These are phyloP conservation scores for Straminergon stramineum DNA, from an alignment of 225 moss, liverwort and hornwort species.

Conservation along the genomic window DNA sequence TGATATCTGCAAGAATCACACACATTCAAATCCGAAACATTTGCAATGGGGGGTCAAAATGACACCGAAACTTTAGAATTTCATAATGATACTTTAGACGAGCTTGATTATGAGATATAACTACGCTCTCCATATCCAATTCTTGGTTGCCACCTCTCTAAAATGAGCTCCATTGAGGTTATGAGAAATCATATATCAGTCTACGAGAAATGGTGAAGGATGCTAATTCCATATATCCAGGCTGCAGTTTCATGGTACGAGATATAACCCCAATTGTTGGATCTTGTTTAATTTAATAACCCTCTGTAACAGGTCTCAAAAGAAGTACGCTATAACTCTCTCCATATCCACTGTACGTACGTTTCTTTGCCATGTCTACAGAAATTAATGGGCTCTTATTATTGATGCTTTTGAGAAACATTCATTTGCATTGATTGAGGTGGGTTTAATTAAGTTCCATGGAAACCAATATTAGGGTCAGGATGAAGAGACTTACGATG, in stretches of 20 bases:
- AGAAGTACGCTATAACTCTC: background rate
- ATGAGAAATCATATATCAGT: too few relatives aligned
- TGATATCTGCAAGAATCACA: conserved; percentile 45
- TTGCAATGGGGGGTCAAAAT: background rate
- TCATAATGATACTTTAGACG: background rate
- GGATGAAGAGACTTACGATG: conserved; percentile 35
- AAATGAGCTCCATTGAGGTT: background rate
- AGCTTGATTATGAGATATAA: background rate
- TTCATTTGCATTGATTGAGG: background rate
- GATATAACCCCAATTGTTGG: background rate
- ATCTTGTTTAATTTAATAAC: too few relatives aligned
- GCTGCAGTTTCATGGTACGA: background rate
- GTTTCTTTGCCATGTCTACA: background rate
- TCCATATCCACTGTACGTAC: background rate
- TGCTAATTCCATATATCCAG: background rate
- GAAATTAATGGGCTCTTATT: background rate
- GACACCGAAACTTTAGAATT: background rate
- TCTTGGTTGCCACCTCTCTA: background rate
- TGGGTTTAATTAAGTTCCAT: background rate
- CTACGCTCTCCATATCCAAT: background rate
- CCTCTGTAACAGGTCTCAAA: background rate
- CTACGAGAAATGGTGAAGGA: background rate
- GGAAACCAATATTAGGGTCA: background rate
- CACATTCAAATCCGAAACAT: background rate
- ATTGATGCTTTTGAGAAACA: background rate